Conservation (phyloP, 306 rosid genomes). For the Senna tora region DNA sequence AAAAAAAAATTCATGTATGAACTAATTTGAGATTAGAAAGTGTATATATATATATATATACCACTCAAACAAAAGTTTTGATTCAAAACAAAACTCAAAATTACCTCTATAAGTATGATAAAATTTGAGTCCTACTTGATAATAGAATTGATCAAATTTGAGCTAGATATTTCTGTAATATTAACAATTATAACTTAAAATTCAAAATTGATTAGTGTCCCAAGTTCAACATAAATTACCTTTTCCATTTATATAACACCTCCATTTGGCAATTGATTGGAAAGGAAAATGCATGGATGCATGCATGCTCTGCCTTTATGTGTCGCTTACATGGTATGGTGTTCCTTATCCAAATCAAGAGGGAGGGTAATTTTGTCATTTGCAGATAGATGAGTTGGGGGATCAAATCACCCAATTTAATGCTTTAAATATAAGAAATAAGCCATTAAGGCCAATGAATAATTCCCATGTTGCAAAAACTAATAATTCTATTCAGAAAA, state of each 20-base stretch:
- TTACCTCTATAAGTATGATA: too few relatives aligned
- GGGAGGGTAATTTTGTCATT: constrained; percentile 42
- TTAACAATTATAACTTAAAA: too few relatives aligned
- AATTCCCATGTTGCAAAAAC: constrained; percentile 28
- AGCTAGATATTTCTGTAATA: too few relatives aligned
- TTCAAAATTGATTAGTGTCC: neutral
- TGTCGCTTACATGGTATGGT: neutral
- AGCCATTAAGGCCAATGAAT: constrained; percentile 16
- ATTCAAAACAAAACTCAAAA: too few relatives aligned
- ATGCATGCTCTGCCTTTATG: constrained; percentile 25
- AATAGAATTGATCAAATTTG: neutral
- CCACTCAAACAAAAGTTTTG: too few relatives aligned
- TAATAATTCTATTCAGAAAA: constrained; percentile 42
- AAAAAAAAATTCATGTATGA: too few relatives aligned
- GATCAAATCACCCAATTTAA: constrained; percentile 40
- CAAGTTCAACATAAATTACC: neutral
- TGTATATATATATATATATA: too few relatives aligned
- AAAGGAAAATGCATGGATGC: neutral
- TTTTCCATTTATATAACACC: neutral
- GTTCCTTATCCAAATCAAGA: constrained; percentile 34
- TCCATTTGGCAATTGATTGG: constrained; percentile 24
- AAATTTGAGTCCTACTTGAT: neutral
- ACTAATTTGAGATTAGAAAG: too few relatives aligned
- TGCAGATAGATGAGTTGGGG: constrained; percentile 3
- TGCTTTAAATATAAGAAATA: constrained; percentile 22